Conservation (phyloP, 495 filamentous ascomycete genomes). For the Geoglossum glabrum region DNA sequence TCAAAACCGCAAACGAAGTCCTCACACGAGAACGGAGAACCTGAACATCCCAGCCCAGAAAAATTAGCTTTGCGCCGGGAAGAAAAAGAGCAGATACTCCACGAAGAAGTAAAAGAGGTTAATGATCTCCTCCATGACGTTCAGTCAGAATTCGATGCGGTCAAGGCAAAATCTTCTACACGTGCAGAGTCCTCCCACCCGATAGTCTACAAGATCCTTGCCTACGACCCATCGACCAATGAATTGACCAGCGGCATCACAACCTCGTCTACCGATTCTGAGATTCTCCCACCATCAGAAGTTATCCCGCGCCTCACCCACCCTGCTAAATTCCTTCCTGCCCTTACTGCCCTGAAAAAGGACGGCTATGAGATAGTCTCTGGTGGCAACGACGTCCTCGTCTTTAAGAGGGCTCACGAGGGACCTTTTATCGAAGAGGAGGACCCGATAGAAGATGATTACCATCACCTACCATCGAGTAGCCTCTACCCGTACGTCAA, state of each 20-base stretch:
- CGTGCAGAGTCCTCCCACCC: constrained; percentile 11
- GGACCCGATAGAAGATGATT: constrained; percentile 3
- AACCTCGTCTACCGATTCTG: constrained; percentile 28
- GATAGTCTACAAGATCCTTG: constrained; percentile 47
- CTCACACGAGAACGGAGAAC: background rate
- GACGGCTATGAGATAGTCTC: constrained; percentile 58
- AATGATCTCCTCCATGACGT: constrained; percentile 4
- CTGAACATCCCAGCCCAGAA: background rate
- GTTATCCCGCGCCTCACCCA: constrained; percentile 46
- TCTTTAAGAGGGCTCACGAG: constrained; percentile 42
- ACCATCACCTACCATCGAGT: background rate
- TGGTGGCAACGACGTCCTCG: constrained; percentile 45
- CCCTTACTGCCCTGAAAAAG: constrained; percentile 39
- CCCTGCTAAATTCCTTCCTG: constrained; percentile 49
- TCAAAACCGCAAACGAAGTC: background rate
- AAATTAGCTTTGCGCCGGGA: background rate
- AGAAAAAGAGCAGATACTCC: constrained; percentile 5
- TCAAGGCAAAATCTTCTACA: constrained; percentile 4
- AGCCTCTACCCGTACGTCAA: constrained; percentile 19
- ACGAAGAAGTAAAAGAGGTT: constrained; percentile 6
- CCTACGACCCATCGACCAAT: constrained; percentile 45
- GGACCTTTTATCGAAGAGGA: constrained; percentile 1
- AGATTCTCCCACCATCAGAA: constrained; percentile 34
- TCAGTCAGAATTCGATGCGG: background rate
- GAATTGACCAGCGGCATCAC: constrained; percentile 40